Conservation (phyloP, 2,329 filamentous ascomycete genomes). For the Emmonsiellopsis sp. region DNA sequence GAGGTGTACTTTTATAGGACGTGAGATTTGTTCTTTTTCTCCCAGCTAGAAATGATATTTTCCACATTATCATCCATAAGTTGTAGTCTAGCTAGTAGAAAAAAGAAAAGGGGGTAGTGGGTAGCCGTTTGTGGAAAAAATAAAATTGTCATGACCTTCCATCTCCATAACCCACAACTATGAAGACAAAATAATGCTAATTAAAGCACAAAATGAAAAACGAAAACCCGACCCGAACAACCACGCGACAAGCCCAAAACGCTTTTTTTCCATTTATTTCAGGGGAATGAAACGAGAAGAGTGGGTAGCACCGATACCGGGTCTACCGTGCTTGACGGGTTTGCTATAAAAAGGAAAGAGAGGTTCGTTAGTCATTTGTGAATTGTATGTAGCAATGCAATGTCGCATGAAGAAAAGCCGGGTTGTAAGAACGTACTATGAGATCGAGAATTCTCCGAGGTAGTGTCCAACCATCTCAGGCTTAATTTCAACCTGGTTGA, state of each 20-base stretch:
- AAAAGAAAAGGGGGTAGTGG: background rate
- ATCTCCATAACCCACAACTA: slow-evolving; percentile 2
- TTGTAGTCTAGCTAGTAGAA: background rate
- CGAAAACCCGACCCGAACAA: slow-evolving; percentile 3
- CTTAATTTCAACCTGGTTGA: slow-evolving; percentile 99
- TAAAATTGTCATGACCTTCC: background rate
- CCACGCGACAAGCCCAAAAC: background rate
- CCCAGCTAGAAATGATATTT: background rate
- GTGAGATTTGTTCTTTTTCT: background rate
- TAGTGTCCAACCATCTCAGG: slow-evolving; percentile 99
- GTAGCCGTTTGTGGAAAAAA: background rate
- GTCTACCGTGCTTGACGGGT: slow-evolving; percentile 99
- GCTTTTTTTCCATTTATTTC: slow-evolving; percentile 59
- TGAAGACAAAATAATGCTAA: background rate
- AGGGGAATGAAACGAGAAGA: slow-evolving; percentile 99
- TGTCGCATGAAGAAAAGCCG: background rate
- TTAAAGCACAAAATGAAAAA: background rate
- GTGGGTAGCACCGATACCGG: slow-evolving; percentile 99
- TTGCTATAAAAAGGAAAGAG: slow-evolving; percentile 52
- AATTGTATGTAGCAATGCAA: background rate
- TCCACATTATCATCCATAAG: slow-evolving; percentile 1
- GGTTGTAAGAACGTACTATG: slow-evolving; percentile 69
- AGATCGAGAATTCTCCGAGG: slow-evolving; percentile 98
- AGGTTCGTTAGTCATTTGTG: slow-evolving; percentile 40
- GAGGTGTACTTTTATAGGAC: background rate